A percentile compares a stretch with the other conserved stretches of the same genome.
These are phyloP conservation scores for Penicillium bovifimosum DNA, from an alignment of 495 filamentous ascomycete species.

Conservation along the genomic window DNA sequence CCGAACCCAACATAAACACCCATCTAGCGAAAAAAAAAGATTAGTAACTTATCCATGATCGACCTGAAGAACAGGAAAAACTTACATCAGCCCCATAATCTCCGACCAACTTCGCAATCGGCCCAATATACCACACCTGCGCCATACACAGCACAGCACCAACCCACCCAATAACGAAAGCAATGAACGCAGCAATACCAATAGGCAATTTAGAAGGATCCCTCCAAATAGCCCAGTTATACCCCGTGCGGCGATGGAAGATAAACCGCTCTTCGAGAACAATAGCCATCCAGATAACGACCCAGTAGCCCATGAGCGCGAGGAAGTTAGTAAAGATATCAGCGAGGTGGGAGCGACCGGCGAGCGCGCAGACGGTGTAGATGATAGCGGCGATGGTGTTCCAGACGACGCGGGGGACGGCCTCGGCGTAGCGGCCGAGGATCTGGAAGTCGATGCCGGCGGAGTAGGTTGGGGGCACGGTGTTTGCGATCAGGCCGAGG, in stretches of 20 bases:
- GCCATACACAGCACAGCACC: conserved; percentile 67
- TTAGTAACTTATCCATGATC: conserved; percentile 8
- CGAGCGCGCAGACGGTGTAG: conserved; percentile 58
- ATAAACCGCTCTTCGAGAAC: conserved; percentile 58
- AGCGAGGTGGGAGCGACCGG: conserved; percentile 54
- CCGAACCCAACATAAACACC: conserved; percentile 48
- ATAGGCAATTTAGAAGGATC: conserved; percentile 53
- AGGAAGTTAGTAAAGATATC: conserved; percentile 69
- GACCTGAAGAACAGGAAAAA: too few relatives aligned
- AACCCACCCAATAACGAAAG: conserved; percentile 65
- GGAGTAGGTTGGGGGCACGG: conserved; percentile 64
- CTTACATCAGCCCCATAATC: conserved; percentile 56
- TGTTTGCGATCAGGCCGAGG: conserved; percentile 66
- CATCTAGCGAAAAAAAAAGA: conserved; percentile 27
- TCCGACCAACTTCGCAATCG: conserved; percentile 51
- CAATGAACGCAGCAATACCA: conserved; percentile 55
- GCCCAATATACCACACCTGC: conserved; percentile 65
- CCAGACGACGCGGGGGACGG: conserved; percentile 59
- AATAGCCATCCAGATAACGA: conserved; percentile 60
- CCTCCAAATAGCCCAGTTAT: conserved; percentile 60
- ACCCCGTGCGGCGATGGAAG: conserved; percentile 49
- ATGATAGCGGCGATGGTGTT: conserved; percentile 55
- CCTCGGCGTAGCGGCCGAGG: conserved; percentile 51
- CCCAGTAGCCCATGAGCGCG: conserved; percentile 71
- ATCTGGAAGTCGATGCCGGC: conserved; percentile 65